Conservation (phyloP, 208 protist genomes). For the Borovskyia barvae region DNA sequence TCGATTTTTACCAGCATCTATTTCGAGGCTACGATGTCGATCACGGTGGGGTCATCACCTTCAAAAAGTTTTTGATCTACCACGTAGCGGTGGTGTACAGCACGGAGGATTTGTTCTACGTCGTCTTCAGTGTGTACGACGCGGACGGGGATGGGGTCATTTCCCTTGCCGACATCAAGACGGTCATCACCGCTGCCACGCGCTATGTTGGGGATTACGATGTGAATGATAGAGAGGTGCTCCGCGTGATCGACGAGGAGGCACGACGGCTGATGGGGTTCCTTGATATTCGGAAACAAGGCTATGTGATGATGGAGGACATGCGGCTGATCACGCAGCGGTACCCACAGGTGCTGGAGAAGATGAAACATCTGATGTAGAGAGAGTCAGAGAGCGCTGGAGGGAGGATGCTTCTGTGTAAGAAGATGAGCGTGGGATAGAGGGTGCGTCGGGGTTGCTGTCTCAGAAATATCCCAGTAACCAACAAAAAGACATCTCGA, state of each 20-base stretch:
- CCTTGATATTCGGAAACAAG: conserved; percentile 79
- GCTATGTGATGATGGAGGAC: conserved; percentile 65
- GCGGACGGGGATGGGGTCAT: conserved; percentile 90
- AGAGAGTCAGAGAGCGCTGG: neutral
- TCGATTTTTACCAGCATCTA: conserved; percentile 73
- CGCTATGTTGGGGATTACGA: conserved; percentile 89
- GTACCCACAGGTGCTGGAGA: conserved; percentile 88
- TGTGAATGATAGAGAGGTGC: conserved; percentile 69
- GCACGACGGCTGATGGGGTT: conserved; percentile 80
- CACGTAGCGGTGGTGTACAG: conserved; percentile 87
- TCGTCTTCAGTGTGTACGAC: conserved; percentile 93
- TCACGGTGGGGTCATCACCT: conserved; percentile 84
- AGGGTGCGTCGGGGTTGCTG: too few relatives aligned
- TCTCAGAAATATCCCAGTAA: too few relatives aligned
- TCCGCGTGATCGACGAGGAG: conserved; percentile 77
- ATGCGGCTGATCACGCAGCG: conserved; percentile 78
- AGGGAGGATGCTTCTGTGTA: neutral
- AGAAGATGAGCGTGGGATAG: too few relatives aligned
- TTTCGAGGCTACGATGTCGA: conserved; percentile 89
- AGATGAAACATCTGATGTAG: conserved; percentile 88
- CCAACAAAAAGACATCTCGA: too few relatives aligned
- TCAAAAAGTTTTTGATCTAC: conserved; percentile 89
- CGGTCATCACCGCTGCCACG: conserved; percentile 88
- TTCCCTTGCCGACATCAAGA: conserved; percentile 75
- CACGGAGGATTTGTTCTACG: conserved; percentile 85